These are phyloP conservation scores for Erysimum cheiranthoides DNA, from an alignment of 345 rosid species.

Conservation along the genomic window DNA sequence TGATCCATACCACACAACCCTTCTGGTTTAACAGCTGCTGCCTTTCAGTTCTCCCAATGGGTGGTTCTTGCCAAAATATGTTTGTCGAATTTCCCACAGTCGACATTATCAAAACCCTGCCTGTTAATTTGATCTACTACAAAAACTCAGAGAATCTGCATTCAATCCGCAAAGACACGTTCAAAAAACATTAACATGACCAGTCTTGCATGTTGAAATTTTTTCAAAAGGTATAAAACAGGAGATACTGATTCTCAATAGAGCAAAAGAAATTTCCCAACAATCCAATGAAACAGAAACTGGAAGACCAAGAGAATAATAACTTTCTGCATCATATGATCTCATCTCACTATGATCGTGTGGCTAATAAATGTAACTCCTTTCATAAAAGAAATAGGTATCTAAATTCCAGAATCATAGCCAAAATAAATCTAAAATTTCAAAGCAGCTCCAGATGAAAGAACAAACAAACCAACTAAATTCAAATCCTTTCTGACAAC, in stretches of 20 bases:
- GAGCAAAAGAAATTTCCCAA: background rate
- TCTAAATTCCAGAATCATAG: background rate
- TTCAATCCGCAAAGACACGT: conserved; percentile 21
- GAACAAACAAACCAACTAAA: conserved; percentile 3
- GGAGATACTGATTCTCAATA: conserved; percentile 4
- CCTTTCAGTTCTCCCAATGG: conserved; percentile 77
- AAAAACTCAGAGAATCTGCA: conserved; percentile 23
- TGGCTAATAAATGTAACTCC: background rate
- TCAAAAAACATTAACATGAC: background rate
- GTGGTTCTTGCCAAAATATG: conserved; percentile 94
- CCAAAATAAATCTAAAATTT: background rate
- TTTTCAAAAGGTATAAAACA: background rate
- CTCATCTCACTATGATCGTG: conserved; percentile 26
- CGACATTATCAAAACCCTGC: conserved; percentile 57
- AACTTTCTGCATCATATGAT: conserved; percentile 8
- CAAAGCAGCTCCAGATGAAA: background rate
- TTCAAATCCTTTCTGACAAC: background rate
- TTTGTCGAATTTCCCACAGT: conserved; percentile 66
- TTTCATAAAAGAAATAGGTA: background rate
- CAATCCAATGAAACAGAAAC: conserved; percentile 4
- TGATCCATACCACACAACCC: conserved; percentile 95
- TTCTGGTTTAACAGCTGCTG: conserved; percentile 80
- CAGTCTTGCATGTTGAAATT: conserved; percentile 6
- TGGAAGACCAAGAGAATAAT: background rate
- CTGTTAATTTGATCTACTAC: conserved; percentile 33